Percentiles rank a stretch among this genome's conserved stretches.
Conservation (phyloP, 1,284 basidiomycete genomes). For the Phellinidium pouzarii region DNA sequence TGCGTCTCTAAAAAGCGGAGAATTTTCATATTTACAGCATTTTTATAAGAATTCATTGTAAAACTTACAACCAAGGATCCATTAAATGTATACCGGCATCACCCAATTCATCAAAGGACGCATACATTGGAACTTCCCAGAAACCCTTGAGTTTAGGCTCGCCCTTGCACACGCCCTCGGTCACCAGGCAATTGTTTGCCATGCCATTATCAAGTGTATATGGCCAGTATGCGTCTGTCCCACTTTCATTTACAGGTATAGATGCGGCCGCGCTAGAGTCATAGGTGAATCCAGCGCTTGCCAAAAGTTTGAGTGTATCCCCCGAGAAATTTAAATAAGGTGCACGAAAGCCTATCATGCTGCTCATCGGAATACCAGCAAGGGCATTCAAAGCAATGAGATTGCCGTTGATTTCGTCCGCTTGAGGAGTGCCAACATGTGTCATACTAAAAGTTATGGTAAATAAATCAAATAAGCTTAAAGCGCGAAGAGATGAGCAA, state of each 20-base stretch:
- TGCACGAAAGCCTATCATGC: slow-evolving; percentile 72
- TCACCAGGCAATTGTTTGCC: slow-evolving; percentile 69
- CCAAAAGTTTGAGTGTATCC: slow-evolving; percentile 55
- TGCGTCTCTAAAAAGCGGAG: slow-evolving; percentile 39
- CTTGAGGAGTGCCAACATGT: slow-evolving; percentile 60
- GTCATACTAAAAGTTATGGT: slow-evolving; percentile 53
- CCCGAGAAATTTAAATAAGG: slow-evolving; percentile 68
- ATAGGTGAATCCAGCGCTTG: slow-evolving; percentile 60
- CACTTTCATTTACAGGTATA: slow-evolving; percentile 58
- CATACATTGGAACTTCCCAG: slow-evolving; percentile 81
- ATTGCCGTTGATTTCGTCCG: slow-evolving; percentile 72
- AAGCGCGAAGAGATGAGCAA: slow-evolving; percentile 9
- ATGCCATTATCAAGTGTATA: slow-evolving; percentile 71
- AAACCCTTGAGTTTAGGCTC: slow-evolving; percentile 69
- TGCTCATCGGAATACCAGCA: slow-evolving; percentile 68
- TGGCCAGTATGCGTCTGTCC: slow-evolving; percentile 74
- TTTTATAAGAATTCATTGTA: too few species aligned
- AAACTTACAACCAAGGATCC: slow-evolving; percentile 80
- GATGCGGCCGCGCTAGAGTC: slow-evolving; percentile 64
- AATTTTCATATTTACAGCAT: too few species aligned
- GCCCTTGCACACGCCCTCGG: slow-evolving; percentile 58
- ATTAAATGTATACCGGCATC: slow-evolving; percentile 58
- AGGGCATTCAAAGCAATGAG: slow-evolving; percentile 75
- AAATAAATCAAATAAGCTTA: slow-evolving; percentile 12
- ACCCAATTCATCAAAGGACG: slow-evolving; percentile 61